Conservation (phyloP, 371 early-diverging fungal genomes). For the Circinella minor region DNA sequence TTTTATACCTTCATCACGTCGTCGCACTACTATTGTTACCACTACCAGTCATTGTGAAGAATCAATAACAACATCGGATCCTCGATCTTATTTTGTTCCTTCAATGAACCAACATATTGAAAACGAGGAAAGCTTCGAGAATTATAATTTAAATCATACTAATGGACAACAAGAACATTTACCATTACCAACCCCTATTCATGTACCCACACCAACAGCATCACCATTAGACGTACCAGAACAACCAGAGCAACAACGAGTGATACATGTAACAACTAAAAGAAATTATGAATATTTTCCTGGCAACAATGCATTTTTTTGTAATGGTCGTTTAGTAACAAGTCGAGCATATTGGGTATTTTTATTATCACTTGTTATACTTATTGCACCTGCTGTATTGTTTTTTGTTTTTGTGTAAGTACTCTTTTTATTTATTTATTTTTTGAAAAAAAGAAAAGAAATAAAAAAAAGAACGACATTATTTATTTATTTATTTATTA, state of each 20-base stretch:
- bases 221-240: background rate
- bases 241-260: constrained; percentile 5
- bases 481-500: no score
- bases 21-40: no score
- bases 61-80: background rate
- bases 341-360: constrained; percentile 74
- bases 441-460: no score
- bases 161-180: background rate
- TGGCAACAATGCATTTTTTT: constrained; percentile 62
- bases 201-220: background rate
- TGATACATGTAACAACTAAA: background rate
- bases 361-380: constrained; percentile 60
- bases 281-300: constrained; percentile 39
- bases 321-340: constrained; percentile 72
- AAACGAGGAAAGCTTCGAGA: constrained; percentile 4
- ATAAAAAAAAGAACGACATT: background rate
- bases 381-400: constrained; percentile 66
- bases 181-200: background rate
- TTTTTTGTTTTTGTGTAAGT: constrained; percentile 75
- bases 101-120: background rate
- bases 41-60: no score
- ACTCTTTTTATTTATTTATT: background rate
- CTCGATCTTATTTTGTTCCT: background rate
- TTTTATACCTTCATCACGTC: background rate
- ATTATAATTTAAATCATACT: background rate